Evolutionary conservation across 805 yeast genomes (phyloP).

Genomic region (Metschnikowia corniflorae): DNA sequence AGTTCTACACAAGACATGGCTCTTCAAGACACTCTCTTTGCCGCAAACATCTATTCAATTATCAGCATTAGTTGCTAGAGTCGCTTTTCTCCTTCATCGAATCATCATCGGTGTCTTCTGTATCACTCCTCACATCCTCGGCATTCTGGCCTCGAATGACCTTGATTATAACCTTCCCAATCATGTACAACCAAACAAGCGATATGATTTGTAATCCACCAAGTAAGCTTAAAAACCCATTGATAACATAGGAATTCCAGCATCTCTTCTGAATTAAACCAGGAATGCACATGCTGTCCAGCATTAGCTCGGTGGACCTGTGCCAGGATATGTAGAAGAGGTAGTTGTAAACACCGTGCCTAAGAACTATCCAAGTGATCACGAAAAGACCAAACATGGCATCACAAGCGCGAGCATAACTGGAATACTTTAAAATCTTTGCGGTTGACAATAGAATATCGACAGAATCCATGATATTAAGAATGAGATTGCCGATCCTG

Average conservation of each 20-base stretch:
- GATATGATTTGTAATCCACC: slow-evolving; percentile 64
- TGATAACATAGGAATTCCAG: slow-evolving; percentile 45
- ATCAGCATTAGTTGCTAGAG: slow-evolving; percentile 4
- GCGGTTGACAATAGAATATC: slow-evolving; percentile 72
- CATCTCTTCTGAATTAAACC: slow-evolving; percentile 41
- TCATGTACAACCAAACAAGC: slow-evolving; percentile 71
- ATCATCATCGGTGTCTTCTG: slow-evolving; percentile 51
- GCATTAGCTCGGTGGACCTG: slow-evolving; percentile 42
- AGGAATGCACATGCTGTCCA: slow-evolving; percentile 40
- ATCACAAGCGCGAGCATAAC: slow-evolving; percentile 60
- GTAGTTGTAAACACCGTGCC: slow-evolving; percentile 74
- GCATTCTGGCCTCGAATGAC: slow-evolving; percentile 74
- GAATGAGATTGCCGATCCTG: slow-evolving; percentile 73
- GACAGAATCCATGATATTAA: slow-evolving; percentile 78
- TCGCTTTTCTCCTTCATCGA: slow-evolving; percentile 1
- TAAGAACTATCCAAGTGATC: slow-evolving; percentile 61
- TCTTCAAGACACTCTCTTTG: too few relatives aligned
- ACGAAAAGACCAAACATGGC: slow-evolving; percentile 63
- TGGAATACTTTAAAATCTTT: slow-evolving; percentile 72
- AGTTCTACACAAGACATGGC: too few relatives aligned
- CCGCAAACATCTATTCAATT: too few relatives aligned
- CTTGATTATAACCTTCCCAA: slow-evolving; percentile 62
- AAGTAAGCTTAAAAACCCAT: slow-evolving; percentile 52
- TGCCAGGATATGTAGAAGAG: slow-evolving; percentile 56
- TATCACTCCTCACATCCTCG: slow-evolving; percentile 84